Conservation (phyloP, 305 asterid genomes). For the Rubia tinctorum region DNA sequence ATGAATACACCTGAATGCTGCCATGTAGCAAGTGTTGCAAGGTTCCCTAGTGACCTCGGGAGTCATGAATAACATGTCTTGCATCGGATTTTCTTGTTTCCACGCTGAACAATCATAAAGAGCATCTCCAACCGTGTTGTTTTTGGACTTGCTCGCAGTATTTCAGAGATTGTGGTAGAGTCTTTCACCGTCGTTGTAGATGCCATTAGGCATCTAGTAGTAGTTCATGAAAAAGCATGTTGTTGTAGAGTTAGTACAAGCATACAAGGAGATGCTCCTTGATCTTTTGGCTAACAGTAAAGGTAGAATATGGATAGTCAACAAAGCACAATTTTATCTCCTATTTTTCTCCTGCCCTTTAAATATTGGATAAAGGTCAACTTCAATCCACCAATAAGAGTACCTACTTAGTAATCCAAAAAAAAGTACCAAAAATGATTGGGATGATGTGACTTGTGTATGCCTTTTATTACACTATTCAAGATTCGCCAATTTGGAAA, state of each 20-base stretch:
- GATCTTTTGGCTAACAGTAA: background rate
- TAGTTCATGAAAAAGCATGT: too few relatives aligned
- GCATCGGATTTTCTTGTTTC: too few relatives aligned
- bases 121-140: too few relatives aligned
- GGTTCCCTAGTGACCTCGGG: background rate
- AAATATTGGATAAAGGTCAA: background rate
- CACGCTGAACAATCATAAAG: too few relatives aligned
- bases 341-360: background rate
- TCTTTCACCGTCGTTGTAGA: too few relatives aligned
- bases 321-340: background rate
- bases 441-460: conserved; percentile 8
- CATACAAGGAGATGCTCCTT: background rate
- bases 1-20: conserved; percentile 23
- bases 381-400: background rate
- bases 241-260: too few relatives aligned
- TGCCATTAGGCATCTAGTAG: too few relatives aligned
- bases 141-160: too few relatives aligned
- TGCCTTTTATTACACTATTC: background rate
- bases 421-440: background rate
- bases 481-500: background rate
- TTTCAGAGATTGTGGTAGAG: too few relatives aligned
- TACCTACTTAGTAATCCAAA: background rate
- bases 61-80: background rate
- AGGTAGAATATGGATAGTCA: background rate
- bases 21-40: background rate